phyloP scores from a whole-genome alignment of 345 rosid genomes.

The Heritiera fomes region DNA sequence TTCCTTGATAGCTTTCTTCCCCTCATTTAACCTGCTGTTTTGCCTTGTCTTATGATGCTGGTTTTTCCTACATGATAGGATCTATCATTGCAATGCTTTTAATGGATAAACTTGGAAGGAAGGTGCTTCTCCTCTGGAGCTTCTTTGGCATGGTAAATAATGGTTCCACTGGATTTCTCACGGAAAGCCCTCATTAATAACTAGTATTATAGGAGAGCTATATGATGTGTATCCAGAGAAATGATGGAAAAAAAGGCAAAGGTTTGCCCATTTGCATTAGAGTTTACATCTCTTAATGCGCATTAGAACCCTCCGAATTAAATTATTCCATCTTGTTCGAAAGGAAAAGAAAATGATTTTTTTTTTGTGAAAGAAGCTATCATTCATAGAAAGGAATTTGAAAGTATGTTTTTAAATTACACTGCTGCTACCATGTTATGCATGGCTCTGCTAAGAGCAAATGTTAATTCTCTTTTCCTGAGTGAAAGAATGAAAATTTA shows the following conservation, averaged over 20 bases:
- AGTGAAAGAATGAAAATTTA: not conserved
- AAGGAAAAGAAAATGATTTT: not conserved
- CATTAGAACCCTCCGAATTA: not conserved
- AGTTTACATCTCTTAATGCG: not conserved
- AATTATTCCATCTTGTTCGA: not conserved
- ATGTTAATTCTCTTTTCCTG: not conserved
- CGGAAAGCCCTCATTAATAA: not conserved
- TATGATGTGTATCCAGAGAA: not conserved
- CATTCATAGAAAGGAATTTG: not conserved
- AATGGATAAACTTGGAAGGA: constrained; percentile 95
- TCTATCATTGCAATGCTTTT: constrained; percentile 81
- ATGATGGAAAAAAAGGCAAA: not conserved
- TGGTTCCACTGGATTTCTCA: not conserved
- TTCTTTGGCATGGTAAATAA: constrained; percentile 73
- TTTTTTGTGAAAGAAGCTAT: constrained; percentile 1
- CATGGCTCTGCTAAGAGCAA: not conserved
- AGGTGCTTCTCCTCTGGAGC: constrained; percentile 75
- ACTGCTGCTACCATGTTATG: not conserved
- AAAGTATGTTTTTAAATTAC: not conserved
- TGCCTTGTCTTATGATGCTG: constrained; percentile 2
- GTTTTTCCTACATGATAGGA: constrained; percentile 45
- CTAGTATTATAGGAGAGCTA: not conserved
- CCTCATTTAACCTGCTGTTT: constrained; percentile 5
- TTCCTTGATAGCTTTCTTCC: constrained; percentile 19
- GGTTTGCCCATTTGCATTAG: not conserved